Evolutionary conservation across 192 early-diverging fungal species (phyloP).

Genomic region (Dispira simplex): DNA sequence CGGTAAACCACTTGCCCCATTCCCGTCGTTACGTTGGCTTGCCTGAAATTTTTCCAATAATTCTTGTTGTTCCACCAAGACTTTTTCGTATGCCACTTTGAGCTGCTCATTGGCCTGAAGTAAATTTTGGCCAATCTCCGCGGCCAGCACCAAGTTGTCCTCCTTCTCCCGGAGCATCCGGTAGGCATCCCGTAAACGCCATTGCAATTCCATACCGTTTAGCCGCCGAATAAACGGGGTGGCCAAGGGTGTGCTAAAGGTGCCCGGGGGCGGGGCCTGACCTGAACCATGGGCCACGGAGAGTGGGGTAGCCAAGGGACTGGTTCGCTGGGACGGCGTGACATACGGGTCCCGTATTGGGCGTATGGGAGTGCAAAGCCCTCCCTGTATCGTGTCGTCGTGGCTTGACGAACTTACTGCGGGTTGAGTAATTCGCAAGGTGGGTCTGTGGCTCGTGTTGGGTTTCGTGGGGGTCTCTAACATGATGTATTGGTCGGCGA

Average conservation of each 20-base stretch:
- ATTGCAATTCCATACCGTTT: constrained; percentile 1
- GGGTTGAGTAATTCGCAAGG: too few species aligned
- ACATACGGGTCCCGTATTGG: too few species aligned
- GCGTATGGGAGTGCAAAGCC: too few species aligned
- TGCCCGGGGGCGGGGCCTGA: neutral
- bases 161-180: constrained; percentile 1
- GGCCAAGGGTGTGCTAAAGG: constrained; percentile 2
- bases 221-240: constrained; percentile 7
- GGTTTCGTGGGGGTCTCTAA: too few species aligned
- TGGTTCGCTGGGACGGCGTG: too few species aligned
- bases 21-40: neutral
- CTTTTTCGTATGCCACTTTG: constrained; percentile 11
- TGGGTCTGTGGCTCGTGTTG: too few species aligned
- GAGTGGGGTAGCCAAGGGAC: too few species aligned
- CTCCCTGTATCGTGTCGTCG: too few species aligned
- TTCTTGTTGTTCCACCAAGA: neutral
- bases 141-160: constrained; percentile 15
- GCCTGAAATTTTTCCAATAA: neutral
- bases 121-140: constrained; percentile 18
- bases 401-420: too few species aligned
- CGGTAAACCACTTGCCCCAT: neutral
- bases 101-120: constrained; percentile 14
- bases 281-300: neutral
- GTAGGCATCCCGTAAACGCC: constrained; percentile 7
- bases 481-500: too few species aligned